Base-by-base conservation (phyloP, 306 rosid genomes). In the Dryas octopetala region DNA sequence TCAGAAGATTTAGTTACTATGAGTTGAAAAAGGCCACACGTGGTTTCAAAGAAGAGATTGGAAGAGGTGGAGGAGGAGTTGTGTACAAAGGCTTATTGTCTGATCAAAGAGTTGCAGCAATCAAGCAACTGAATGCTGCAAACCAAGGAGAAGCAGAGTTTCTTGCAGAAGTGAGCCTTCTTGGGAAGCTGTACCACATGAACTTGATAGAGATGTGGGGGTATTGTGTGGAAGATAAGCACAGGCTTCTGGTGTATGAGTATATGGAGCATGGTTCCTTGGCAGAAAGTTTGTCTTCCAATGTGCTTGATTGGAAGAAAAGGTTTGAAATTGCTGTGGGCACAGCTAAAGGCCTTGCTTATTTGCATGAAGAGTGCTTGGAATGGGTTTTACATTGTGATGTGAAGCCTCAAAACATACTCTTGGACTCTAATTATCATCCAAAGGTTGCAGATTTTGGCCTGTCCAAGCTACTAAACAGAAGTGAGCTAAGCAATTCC, bases 361-460 rank as follows among this genome's bases (percentile, higher is more conserved):
- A 89, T 80, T 44, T 89, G 5, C 95, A 87, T 12, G 91, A 89
- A 2, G 90, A 86, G 55, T 90, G 96, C 70, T 80, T 87, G 76
- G 91, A 87, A 62, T 90, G 96, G 90, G 81, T 90, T 59, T 44
- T 91, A 6, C 97, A 87, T 12, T 91, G 91, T n/a, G 91, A 91
- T 47, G 89, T 87, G 44, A 91, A 89, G 82, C 93, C 93, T 58
- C 86, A 91, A 3, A 91, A 91, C 71, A 84, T 91, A 68, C 89
- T 89, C 6, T 17, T 91, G 1, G 87, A 84, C 76, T 66, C 88
- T 2, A 55, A 83, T 9, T 82, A 85, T 45, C 66, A 77, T 4
- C 90, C 93, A 2, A 89, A 91, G 65, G 91, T 89, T 0, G 88
- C 87, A 0, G 91, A 87, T 84, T 88, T 90, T 66, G 96, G 89